phyloP scores from a whole-genome alignment of 257 asterid species.

The Capsicum rhomboideum region DNA sequence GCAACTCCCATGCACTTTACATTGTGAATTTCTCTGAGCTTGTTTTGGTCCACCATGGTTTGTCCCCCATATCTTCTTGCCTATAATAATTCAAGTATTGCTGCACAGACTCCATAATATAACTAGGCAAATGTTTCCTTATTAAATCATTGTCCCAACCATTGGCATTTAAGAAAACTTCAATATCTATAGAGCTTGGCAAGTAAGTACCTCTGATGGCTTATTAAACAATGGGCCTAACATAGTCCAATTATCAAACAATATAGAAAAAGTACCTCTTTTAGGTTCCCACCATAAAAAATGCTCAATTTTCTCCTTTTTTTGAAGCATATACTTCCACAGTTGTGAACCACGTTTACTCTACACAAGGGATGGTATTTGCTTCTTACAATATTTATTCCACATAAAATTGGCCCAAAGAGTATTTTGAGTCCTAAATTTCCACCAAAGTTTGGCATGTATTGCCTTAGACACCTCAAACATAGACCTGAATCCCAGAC shows the following conservation, averaged over 20 bases:
- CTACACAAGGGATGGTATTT: background rate
- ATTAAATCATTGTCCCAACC: background rate
- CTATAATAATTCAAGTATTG: background rate
- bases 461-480: background rate
- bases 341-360: background rate
- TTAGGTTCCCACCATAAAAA: background rate
- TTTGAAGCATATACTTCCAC: background rate
- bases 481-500: background rate
- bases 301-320: background rate
- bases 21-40: background rate
- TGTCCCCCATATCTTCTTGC: too few relatives aligned
- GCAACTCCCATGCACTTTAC: background rate
- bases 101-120: background rate
- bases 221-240: background rate
- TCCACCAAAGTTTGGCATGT: background rate
- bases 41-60: background rate
- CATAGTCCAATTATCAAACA: background rate
- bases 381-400: background rate
- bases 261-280: too few relatives aligned
- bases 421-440: background rate
- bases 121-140: too few relatives aligned
- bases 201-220: background rate
- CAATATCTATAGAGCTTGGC: too few relatives aligned
- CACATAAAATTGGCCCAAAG: background rate
- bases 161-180: background rate